Conservation (phyloP, 1,284 basidiomycete genomes). For the Volvariella volvacea region DNA sequence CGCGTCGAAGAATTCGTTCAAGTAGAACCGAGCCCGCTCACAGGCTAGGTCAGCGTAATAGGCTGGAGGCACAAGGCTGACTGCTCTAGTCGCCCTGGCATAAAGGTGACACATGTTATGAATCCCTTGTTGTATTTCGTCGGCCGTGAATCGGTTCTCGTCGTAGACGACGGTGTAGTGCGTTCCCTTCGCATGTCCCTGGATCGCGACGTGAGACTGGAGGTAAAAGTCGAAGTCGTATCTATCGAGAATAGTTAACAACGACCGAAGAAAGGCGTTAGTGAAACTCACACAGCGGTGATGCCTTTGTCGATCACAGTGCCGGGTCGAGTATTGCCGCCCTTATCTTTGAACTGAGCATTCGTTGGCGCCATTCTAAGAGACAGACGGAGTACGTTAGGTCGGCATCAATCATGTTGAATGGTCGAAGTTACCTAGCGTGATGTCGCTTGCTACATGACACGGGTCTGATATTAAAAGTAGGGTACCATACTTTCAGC, state of each 20-base stretch:
- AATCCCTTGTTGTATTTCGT: conserved; percentile 64
- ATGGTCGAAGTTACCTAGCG: conserved; percentile 34
- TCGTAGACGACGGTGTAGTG: conserved; percentile 74
- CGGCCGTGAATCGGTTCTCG: conserved; percentile 55
- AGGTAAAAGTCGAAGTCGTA: conserved; percentile 76
- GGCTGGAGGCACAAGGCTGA: conserved; percentile 68
- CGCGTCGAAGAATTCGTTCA: conserved; percentile 55
- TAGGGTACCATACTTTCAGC: neutral
- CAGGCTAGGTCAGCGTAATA: conserved; percentile 76
- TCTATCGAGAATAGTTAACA: conserved; percentile 27
- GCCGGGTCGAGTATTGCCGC: conserved; percentile 69
- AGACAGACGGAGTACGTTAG: conserved; percentile 9
- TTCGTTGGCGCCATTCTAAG: conserved; percentile 51
- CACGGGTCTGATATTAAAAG: neutral
- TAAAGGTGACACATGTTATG: conserved; percentile 63
- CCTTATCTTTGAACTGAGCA: conserved; percentile 39
- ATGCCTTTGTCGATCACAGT: conserved; percentile 72
- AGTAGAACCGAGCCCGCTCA: conserved; percentile 63
- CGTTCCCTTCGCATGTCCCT: conserved; percentile 61
- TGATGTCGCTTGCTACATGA: conserved; percentile 60
- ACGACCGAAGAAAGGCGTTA: no score
- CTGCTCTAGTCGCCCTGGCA: conserved; percentile 70
- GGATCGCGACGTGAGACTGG: conserved; percentile 65
- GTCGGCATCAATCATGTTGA: neutral
- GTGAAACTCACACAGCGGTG: conserved; percentile 57